Evolutionary conservation across 176 grass and related monocot genomes (phyloP), one percentile per base, ranked within the genome.

Genomic region (Zoysia pacifica): DNA sequence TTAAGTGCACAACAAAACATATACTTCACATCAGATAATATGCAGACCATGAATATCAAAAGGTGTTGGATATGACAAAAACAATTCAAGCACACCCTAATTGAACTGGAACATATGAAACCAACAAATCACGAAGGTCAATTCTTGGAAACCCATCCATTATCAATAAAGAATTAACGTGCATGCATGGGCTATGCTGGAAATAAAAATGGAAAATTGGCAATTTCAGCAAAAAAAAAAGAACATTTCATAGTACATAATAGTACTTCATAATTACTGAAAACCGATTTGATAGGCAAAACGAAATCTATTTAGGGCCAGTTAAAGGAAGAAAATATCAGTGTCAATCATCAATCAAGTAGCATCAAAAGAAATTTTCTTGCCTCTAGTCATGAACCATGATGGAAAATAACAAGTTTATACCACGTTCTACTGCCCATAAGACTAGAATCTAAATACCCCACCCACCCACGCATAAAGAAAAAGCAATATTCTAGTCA

Each of bases 251-350:
- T 43, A 18, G 19, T 63, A 50, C 39, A 55, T 41, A 41, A 28
- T 28, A 28, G 28, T 28, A 28, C 28, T 28, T 28, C 28, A 28
- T 28, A 28, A 28, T 28, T 28, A 28, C 28, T 28, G 28, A 28
- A 28, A 28, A 28, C 28, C 28, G 28, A 28, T 28, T 28, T 28
- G 28, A 28, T 28, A 28, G 28, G 28, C 28, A 28, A 28, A 28
- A 28, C 28, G 28, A 28, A 28, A 28, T 28, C 28, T 28, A 28
- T 65, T 81, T 76, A 59, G 28, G 28, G 28, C 28, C 28, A 28
- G 28, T 75, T 48, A 82, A 58, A 87, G 64, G 12, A n/a, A 81
- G 14, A 65, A 70, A 77, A 67, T 9, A 69, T 28, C 37, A 49
- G 1, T 39, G 43, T 48, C 47, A 48, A 48, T 73, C 28, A 28